Conservation (phyloP, 75 land plant species). For the Cupressus sempervirens region DNA sequence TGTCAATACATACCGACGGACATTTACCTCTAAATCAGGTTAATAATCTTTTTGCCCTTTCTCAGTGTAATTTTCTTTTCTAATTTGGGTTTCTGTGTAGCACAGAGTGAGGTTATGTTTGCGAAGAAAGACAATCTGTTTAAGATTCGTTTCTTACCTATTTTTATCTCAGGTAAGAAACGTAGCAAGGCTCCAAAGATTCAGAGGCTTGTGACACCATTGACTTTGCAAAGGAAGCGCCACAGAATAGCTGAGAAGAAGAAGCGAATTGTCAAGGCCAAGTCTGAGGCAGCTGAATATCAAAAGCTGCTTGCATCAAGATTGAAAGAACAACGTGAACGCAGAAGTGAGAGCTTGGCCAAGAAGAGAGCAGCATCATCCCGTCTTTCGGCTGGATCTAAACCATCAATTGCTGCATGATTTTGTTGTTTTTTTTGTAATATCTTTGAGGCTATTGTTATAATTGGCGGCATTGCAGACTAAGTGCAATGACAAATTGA, state of each 20-base stretch:
- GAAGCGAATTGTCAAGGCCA: conserved; percentile 78
- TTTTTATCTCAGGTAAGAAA: conserved; percentile 66
- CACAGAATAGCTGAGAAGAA: conserved; percentile 76
- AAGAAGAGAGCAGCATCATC: conserved; percentile 56
- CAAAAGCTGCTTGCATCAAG: conserved; percentile 84
- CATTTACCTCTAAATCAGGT: conserved; percentile 61
- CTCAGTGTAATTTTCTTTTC: neutral
- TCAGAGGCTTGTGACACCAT: conserved; percentile 88
- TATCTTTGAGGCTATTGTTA: neutral
- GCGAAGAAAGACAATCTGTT: neutral
- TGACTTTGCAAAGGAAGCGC: conserved; percentile 87
- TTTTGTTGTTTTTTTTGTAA: neutral
- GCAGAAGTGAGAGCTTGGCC: conserved; percentile 61
- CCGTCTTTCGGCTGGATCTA: conserved; percentile 61
- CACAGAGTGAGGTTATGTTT: neutral
- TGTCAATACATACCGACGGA: conserved; percentile 79
- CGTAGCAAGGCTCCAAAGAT: conserved; percentile 90
- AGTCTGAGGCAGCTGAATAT: conserved; percentile 83
- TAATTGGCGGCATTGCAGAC: neutral
- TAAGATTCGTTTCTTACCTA: neutral
- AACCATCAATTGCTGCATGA: conserved; percentile 37
- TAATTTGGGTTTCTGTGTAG: neutral
- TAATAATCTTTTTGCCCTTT: neutral
- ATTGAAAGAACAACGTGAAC: conserved; percentile 86
- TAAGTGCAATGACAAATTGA: neutral